phyloP scores from a whole-genome alignment of 805 yeast species.

The Metschnikowia drakensbergensis region DNA sequence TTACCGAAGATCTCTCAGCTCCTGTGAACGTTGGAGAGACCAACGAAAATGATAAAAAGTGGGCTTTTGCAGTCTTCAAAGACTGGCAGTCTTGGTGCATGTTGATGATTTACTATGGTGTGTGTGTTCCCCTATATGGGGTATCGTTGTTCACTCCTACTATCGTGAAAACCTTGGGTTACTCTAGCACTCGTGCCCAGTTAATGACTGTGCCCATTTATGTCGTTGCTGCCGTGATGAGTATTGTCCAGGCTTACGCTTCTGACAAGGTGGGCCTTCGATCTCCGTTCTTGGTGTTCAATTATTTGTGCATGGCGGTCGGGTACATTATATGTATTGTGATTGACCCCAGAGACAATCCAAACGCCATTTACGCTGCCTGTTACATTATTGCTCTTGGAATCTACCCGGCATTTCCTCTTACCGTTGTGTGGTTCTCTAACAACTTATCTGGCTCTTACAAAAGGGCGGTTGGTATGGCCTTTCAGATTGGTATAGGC shows the following conservation, averaged over 20 bases:
- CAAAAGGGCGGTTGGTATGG: constrained; percentile 38
- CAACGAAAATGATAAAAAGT: constrained; percentile 10
- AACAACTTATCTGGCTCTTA: constrained; percentile 34
- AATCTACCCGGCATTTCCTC: constrained; percentile 28
- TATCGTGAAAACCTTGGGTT: constrained; percentile 42
- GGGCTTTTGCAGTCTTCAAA: constrained; percentile 19
- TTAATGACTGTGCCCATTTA: constrained; percentile 44
- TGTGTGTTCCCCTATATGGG: constrained; percentile 33
- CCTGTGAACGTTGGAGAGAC: constrained; percentile 12
- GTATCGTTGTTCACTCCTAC: constrained; percentile 44
- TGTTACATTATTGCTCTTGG: constrained; percentile 30
- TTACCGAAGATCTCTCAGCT: background rate
- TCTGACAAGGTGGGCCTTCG: constrained; percentile 26
- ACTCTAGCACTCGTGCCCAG: constrained; percentile 38
- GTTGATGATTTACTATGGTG: constrained; percentile 25
- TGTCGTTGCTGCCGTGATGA: constrained; percentile 29
- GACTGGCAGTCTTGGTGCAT: constrained; percentile 31
- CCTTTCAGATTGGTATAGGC: constrained; percentile 37
- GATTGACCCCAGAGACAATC: constrained; percentile 20
- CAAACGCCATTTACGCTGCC: constrained; percentile 30
- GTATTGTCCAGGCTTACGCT: constrained; percentile 24
- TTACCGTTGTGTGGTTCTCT: constrained; percentile 33
- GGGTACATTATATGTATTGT: constrained; percentile 32
- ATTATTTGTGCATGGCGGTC: constrained; percentile 24
- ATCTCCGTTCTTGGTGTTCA: constrained; percentile 26